Conservation (phyloP, 768 basidiomycete genomes). For the Sarcodon aspratus region DNA sequence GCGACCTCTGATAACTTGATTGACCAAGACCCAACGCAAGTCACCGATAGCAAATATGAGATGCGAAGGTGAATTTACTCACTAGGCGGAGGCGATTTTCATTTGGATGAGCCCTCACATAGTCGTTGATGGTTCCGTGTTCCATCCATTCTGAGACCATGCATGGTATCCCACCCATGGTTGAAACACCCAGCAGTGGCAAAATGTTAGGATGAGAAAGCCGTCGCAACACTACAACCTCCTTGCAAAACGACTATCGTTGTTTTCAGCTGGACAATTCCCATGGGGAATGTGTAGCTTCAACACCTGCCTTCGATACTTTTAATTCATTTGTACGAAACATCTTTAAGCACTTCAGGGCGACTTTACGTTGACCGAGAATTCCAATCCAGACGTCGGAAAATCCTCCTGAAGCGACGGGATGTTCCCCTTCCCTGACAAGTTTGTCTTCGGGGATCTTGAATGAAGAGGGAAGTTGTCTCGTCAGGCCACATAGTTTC, state of each 20-base stretch:
- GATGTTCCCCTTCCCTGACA: not conserved
- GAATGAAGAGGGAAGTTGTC: not conserved
- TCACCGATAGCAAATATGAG: not conserved
- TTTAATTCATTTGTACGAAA: not conserved
- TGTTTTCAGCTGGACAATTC: not conserved
- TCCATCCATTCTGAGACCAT: constrained; percentile 6
- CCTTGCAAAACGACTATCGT: constrained; percentile 2
- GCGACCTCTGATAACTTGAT: not conserved
- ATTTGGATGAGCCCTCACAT: constrained; percentile 1
- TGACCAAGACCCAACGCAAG: not conserved
- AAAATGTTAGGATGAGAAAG: constrained; percentile 1
- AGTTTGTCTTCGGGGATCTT: not conserved
- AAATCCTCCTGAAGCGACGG: constrained; percentile 3
- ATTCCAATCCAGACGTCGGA: constrained; percentile 3
- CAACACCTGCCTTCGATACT: not conserved
- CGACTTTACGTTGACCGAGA: not conserved
- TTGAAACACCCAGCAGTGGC: constrained; percentile 1
- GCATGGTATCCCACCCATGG: not conserved
- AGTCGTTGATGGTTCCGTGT: constrained; percentile 2
- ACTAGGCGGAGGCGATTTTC: constrained; percentile 3
- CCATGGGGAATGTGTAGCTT: not conserved
- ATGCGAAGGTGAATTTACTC: not conserved
- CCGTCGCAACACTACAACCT: constrained; percentile 1
- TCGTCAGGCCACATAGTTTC: not conserved
- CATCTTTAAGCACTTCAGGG: constrained; percentile 1